Conservation (phyloP, 2,329 filamentous ascomycete genomes). For the Colletotrichum sp. region DNA sequence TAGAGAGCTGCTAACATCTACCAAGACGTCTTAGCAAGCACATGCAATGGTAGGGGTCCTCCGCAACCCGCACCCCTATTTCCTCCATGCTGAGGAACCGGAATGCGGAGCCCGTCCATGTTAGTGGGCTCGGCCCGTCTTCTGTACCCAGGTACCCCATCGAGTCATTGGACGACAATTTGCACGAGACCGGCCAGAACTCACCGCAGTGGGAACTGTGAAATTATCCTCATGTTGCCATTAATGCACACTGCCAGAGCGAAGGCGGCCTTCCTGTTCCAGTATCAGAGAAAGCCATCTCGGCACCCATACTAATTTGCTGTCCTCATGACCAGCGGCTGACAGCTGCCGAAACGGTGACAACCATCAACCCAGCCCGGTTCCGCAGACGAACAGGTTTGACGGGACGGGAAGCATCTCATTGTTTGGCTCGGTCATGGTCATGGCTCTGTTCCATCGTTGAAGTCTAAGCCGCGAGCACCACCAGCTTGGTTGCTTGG, state of each 20-base stretch:
- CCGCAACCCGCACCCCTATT: not conserved
- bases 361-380: not conserved
- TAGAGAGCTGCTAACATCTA: not conserved
- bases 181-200: slow-evolving; percentile 3
- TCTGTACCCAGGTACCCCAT: not conserved
- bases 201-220: slow-evolving; percentile 10
- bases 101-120: slow-evolving; percentile 6
- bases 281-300: not conserved
- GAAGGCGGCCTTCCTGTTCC: not conserved
- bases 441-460: not conserved
- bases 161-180: slow-evolving; percentile 8
- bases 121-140: slow-evolving; percentile 13
- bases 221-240: slow-evolving; percentile 18
- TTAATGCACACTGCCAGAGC: slow-evolving; percentile 8
- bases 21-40: slow-evolving; percentile 2
- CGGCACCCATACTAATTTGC: not conserved
- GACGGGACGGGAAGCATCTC: not conserved
- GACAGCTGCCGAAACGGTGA: not conserved
- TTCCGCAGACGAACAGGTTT: not conserved
- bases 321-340: not conserved
- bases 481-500: not conserved
- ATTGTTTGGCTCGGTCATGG: not conserved
- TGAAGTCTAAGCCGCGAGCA: not conserved
- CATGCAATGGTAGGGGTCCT: slow-evolving; percentile 7
- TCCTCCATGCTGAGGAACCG: not conserved